phyloP scores from a whole-genome alignment of 208 protist genomes.

The Wallacemonas collosoma region DNA sequence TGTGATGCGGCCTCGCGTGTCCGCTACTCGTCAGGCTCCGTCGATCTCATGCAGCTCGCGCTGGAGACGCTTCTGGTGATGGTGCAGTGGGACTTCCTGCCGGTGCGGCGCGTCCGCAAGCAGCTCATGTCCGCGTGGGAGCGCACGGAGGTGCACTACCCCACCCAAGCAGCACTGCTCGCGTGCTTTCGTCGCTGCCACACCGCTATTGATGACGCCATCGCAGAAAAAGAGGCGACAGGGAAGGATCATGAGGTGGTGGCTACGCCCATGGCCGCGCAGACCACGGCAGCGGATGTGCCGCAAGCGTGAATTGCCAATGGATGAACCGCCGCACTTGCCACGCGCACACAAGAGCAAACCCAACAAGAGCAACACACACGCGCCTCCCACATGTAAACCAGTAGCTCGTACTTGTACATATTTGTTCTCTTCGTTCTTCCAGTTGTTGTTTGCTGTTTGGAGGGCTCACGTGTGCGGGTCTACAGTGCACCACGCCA shows the following conservation, averaged over 20 bases:
- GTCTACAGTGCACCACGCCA: too few relatives aligned
- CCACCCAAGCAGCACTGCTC: not conserved
- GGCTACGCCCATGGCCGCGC: not conserved
- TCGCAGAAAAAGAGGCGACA: not conserved
- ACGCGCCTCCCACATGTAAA: too few relatives aligned
- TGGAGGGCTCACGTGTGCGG: too few relatives aligned
- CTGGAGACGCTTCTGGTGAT: constrained; percentile 41
- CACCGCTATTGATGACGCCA: not conserved
- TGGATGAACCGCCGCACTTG: too few relatives aligned
- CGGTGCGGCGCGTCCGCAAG: not conserved
- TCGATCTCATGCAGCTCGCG: constrained; percentile 39
- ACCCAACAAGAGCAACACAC: too few relatives aligned
- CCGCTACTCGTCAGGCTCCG: constrained; percentile 35
- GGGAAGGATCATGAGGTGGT: not conserved
- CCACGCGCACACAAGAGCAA: too few relatives aligned
- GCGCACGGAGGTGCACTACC: constrained; percentile 20
- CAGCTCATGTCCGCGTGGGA: not conserved
- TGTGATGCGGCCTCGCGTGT: constrained; percentile 15
- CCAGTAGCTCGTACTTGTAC: too few relatives aligned
- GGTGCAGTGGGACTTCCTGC: constrained; percentile 26
- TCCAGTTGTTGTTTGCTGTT: too few relatives aligned
- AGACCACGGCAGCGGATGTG: too few relatives aligned
- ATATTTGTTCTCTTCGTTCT: too few relatives aligned
- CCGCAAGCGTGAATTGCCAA: too few relatives aligned
- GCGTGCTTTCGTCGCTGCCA: constrained; percentile 11